Evolutionary conservation across 1,139 yeast genomes (phyloP).

Genomic region (Suhomyces chickasaworum): DNA sequence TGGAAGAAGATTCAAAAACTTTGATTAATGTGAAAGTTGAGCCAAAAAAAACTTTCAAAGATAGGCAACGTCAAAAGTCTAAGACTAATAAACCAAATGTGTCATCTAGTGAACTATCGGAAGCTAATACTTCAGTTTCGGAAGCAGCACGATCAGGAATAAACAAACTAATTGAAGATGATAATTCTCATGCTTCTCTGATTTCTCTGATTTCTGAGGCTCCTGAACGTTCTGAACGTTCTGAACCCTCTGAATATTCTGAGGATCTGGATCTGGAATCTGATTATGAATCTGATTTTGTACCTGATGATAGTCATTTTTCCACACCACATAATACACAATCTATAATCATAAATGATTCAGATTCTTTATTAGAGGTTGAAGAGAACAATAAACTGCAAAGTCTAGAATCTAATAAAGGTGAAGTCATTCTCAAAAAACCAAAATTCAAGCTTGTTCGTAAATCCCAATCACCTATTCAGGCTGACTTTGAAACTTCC

Average conservation of each 20-base stretch:
- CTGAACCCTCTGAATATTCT: not conserved
- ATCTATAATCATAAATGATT: not conserved
- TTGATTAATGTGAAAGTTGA: not conserved
- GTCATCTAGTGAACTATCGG: not conserved
- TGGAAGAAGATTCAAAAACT: not conserved
- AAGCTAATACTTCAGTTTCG: not conserved
- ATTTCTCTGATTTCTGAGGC: not conserved
- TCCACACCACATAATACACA: constrained; percentile 3
- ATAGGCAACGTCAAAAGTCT: not conserved
- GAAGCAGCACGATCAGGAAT: not conserved
- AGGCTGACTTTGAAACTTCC: constrained; percentile 28
- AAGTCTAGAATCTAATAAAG: not conserved
- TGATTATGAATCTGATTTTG: constrained; percentile 9
- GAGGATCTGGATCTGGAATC: constrained; percentile 2
- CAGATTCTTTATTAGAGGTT: not conserved
- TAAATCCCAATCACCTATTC: constrained; percentile 8
- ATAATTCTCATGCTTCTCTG: not conserved
- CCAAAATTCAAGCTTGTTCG: constrained; percentile 8
- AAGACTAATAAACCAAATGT: not conserved
- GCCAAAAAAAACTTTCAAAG: not conserved
- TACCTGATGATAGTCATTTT: constrained; percentile 10
- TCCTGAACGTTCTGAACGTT: too few species aligned
- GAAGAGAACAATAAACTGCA: not conserved
- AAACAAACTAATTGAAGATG: not conserved
- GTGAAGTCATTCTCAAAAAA: not conserved